Base-by-base conservation (phyloP, 208 protist species). In the Baffinella frigidus region DNA sequence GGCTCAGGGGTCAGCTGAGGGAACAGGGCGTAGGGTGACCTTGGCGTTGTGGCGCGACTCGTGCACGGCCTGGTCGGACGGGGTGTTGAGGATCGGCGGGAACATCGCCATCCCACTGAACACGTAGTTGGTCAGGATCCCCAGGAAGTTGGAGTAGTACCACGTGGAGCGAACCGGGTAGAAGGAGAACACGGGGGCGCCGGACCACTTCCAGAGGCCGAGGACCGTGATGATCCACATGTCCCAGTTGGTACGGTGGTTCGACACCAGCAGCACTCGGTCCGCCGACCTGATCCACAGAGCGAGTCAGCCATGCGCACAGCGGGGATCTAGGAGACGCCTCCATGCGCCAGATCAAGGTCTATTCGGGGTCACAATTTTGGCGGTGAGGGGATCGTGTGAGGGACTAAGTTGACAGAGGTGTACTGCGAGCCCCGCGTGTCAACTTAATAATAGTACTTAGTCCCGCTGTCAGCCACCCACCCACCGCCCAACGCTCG, bases 191-290 rank as follows among this genome's bases (percentile, higher is more conserved):
- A 87, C 24, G 3, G 4, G 9, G 7, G 44, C 77, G 20, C 77
- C 77, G 38, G 33, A 36, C 27, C 61, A 24, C 33, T 4, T 2
- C 77, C 77, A 87, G 4, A 87, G 17, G n/a, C 77, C 77, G 27
- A 33, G 27, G n/a, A 87, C 77, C 3, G 77, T 87, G 77, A 87
- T 87, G 7, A 87, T 43, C 27, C 17, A 87, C 17, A 87, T 61
- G 44, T 87, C 77, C 17, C 33, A 87, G 44, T 44, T 61, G 27
- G 77, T 45, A 10, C 77, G 77, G 50, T 87, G 77, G 44, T 87
- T 87, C 35, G 77, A 33, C 33, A 43, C 77, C n/a, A 87, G 14
- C 36, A 87, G n/a, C 43, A 87, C 77, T 43, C 61, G 30, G 14
- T n/a, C 77, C 33, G 4, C 1, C 5, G 1, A 7, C 3, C 56